A percentile compares a stretch with the other conserved stretches of the same genome.
These are phyloP conservation scores for Termitomyces sp. DNA, from an alignment of 768 basidiomycete species.

Conservation along the genomic window DNA sequence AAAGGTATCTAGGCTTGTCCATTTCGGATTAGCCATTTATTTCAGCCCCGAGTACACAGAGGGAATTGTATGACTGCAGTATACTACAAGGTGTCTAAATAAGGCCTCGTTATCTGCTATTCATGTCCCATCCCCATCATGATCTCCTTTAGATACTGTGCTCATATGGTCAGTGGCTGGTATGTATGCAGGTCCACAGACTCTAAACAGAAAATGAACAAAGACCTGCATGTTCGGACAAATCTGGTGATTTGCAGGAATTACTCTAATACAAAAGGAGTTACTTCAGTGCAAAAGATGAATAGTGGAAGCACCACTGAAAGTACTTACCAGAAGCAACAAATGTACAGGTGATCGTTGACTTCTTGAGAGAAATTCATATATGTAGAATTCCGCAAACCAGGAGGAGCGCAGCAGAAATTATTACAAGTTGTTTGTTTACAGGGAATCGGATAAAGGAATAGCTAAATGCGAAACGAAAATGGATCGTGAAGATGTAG, in stretches of 20 bases:
- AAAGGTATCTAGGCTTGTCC: too few species aligned
- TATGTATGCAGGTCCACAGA: too few species aligned
- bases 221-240: background rate
- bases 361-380: background rate
- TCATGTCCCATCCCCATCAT: too few species aligned
- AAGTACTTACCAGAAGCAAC: background rate
- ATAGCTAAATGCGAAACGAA: background rate
- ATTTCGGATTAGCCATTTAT: too few species aligned
- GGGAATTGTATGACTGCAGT: too few species aligned
- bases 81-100: too few species aligned
- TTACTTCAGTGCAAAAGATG: background rate
- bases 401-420: background rate
- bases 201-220: background rate
- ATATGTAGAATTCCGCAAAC: background rate
- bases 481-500: constrained; percentile 2
- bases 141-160: too few species aligned
- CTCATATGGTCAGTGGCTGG: too few species aligned
- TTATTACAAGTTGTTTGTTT: constrained; percentile 6
- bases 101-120: too few species aligned
- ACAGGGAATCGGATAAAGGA: background rate
- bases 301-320: background rate
- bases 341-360: background rate
- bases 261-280: background rate
- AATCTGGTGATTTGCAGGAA: too few species aligned
- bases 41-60: too few species aligned